Evolutionary conservation across 148 eudicot species (phyloP).

Genomic region (Pouteria glomerata): DNA sequence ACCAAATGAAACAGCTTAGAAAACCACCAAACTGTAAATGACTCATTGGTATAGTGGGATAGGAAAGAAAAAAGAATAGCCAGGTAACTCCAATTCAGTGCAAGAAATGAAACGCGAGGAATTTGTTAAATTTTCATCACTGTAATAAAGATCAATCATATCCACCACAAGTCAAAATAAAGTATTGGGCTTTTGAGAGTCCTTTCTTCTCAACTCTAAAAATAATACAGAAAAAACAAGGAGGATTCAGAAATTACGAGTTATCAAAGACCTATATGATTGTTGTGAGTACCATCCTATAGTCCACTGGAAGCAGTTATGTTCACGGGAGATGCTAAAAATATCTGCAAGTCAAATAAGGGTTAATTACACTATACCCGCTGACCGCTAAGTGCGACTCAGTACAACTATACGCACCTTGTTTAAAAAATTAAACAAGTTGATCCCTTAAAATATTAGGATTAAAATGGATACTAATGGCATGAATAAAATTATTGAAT

Average conservation of each 20-base stretch:
- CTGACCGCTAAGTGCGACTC: no score
- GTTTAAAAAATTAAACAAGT: no score
- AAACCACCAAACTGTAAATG: background rate
- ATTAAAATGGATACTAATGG: no score
- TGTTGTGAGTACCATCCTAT: background rate
- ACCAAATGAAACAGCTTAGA: background rate
- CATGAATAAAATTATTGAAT: no score
- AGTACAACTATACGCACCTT: no score
- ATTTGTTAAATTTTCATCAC: background rate
- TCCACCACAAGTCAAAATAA: background rate
- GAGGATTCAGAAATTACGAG: background rate
- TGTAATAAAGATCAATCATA: background rate
- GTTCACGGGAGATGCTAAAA: no score
- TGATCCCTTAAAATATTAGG: no score
- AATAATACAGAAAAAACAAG: background rate
- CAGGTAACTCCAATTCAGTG: background rate
- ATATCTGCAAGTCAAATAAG: no score
- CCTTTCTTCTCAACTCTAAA: background rate
- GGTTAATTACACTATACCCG: no score
- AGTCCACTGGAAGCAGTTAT: background rate
- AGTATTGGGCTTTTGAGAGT: background rate
- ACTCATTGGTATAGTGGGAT: background rate
- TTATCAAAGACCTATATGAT: background rate
- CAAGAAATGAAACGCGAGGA: background rate
- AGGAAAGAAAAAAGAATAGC: background rate